Base-by-base conservation (phyloP, 768 basidiomycete genomes). In the Crassisporium funariophilum region DNA sequence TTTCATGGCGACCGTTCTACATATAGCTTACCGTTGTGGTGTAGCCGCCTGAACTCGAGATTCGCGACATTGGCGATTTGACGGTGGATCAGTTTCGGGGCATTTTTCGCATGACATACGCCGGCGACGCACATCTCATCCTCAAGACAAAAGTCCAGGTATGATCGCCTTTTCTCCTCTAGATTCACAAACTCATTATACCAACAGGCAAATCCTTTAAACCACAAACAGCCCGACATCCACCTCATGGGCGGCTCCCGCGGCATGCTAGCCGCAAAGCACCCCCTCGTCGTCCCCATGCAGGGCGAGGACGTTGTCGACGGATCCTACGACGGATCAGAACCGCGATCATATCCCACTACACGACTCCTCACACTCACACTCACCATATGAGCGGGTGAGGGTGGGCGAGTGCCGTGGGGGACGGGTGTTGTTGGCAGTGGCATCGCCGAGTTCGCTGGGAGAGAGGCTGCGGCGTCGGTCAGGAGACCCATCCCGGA, bases 231-330 rank as follows among this genome's bases (percentile, higher is more conserved):
- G 62, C 88, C 89, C 20, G 91, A 92, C 44, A 89, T 94, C 43
- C 88, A 93, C 63, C 76, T 92, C 46, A 84, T 95, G 81, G 74
- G 82, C 16, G 87, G 87, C 22, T 85, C 88, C 2, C 72, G 81
- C 41, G 91, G 92, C 33, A 94, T 95, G 83, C 80, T 98, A 4
- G 91, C 94, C 3, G 95, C 97, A 13, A 91, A 90, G 54, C 87
- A 97, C 42, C 92, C 97, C 6, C 84, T 99, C 33, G 88, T 97
- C 44, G 97, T 99, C 8, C 97, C 95, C 41, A 99, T 98, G 95
- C 86, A 55, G 68, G 35, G 67, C 70, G 5, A 71, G 60, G 40
- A 75, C 76, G 9, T 52, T 75, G 12, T 73, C 75, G 17, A 80
- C 78, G 1, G 75, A 76, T 4, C 73, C 76, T 0, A 70, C 72